Conservation (phyloP, 208 protist genomes). For the Crithidia mellificae region DNA sequence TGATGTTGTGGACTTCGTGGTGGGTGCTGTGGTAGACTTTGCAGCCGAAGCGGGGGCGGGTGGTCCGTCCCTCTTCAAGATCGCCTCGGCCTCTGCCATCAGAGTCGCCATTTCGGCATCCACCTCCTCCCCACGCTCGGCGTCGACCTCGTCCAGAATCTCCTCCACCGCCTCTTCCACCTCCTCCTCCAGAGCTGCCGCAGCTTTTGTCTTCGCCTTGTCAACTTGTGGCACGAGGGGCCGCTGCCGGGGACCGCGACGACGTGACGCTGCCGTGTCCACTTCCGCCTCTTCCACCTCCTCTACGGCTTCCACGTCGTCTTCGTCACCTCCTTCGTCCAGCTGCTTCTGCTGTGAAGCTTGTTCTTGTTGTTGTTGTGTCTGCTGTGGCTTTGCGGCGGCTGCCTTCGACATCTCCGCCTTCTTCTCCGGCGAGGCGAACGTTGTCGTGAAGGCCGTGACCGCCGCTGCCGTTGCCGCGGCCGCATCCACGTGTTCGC, state of each 20-base stretch:
- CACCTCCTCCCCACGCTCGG: conserved; percentile 18
- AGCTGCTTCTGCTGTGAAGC: too few relatives aligned
- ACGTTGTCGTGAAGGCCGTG: conserved; percentile 10
- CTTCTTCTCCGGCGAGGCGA: conserved; percentile 2
- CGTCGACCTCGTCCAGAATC: conserved; percentile 19
- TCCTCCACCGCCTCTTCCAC: conserved; percentile 43
- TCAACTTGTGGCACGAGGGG: conserved; percentile 3
- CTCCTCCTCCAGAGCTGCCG: conserved; percentile 38
- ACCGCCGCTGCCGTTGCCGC: conserved; percentile 19
- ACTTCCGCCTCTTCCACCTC: conserved; percentile 23
- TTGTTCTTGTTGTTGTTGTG: too few relatives aligned
- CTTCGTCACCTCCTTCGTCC: too few relatives aligned
- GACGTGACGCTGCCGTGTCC: conserved; percentile 1
- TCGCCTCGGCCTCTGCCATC: conserved; percentile 23
- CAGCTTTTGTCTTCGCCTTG: conserved; percentile 16
- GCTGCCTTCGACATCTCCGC: neutral
- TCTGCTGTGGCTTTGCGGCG: too few relatives aligned
- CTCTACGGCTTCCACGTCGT: neutral
- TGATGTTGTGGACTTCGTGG: neutral
- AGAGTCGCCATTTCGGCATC: conserved; percentile 22
- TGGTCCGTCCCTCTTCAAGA: conserved; percentile 13
- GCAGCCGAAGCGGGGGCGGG: neutral
- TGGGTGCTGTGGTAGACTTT: neutral
- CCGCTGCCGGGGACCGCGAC: conserved; percentile 15
- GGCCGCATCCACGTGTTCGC: too few relatives aligned